These are phyloP conservation scores for Saussurea involucrata DNA, from an alignment of 129 eudicot genomes.

Conservation along the genomic window DNA sequence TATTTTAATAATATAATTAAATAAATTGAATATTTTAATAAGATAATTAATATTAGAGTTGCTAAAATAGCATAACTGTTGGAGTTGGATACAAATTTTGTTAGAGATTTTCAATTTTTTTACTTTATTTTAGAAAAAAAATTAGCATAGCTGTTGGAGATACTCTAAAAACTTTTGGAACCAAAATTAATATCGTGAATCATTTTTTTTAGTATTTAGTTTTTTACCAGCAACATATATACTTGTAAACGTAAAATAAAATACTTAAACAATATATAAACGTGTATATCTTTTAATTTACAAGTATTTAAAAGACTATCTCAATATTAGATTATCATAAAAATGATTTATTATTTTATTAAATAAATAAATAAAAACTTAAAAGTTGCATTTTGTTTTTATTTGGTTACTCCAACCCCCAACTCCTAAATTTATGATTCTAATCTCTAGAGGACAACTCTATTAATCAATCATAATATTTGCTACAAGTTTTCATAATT, in stretches of 20 bases:
- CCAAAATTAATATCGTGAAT: too few relatives aligned
- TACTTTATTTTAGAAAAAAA: too few relatives aligned
- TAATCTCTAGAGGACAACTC: constrained; percentile 8
- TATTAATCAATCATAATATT: neutral
- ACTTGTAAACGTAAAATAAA: neutral
- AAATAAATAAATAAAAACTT: neutral
- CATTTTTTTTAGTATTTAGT: too few relatives aligned
- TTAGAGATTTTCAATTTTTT: too few relatives aligned
- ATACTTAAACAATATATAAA: neutral
- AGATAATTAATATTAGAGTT: too few relatives aligned
- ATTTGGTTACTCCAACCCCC: constrained; percentile 14
- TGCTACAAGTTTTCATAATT: neutral
- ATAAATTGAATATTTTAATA: too few relatives aligned
- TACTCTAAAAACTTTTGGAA: too few relatives aligned
- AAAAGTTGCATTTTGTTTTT: constrained; percentile 27
- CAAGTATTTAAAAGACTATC: neutral
- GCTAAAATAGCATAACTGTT: too few relatives aligned
- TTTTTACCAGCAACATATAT: neutral
- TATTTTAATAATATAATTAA: too few relatives aligned
- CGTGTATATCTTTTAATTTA: neutral
- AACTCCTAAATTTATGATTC: constrained; percentile 27
- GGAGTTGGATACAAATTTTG: too few relatives aligned
- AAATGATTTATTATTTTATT: neutral
- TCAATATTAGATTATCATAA: neutral
- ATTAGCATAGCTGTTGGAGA: too few relatives aligned